These are phyloP conservation scores for Colletotrichum ledebouriae DNA, from an alignment of 2,329 filamentous ascomycete genomes.

Conservation along the genomic window DNA sequence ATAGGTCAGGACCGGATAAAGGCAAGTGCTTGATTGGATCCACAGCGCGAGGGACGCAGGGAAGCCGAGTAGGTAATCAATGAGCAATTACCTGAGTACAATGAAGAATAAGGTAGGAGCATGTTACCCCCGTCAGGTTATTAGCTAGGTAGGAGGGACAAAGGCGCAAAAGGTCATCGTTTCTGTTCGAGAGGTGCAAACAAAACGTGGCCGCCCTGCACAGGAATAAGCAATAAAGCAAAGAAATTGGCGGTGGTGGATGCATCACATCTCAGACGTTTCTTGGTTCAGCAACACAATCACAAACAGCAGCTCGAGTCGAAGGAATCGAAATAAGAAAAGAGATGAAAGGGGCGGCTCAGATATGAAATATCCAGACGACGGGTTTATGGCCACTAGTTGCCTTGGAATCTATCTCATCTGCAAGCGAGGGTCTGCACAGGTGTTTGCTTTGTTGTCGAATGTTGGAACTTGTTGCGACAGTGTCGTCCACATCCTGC, in stretches of 20 bases:
- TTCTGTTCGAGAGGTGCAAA: constrained; percentile 10
- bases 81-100: neutral
- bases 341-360: constrained; percentile 31
- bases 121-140: neutral
- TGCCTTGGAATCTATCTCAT: neutral
- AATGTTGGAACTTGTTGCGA: neutral
- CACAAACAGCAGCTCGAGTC: constrained; percentile 5
- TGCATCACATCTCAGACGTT: constrained; percentile 38
- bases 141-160: neutral
- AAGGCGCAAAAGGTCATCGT: constrained; percentile 7
- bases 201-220: constrained; percentile 33
- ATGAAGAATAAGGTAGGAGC: constrained; percentile 15
- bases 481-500: neutral
- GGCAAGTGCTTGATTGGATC: constrained; percentile 12
- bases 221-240: constrained; percentile 12
- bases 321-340: constrained; percentile 27
- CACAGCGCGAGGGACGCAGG: constrained; percentile 15
- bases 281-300: constrained; percentile 14
- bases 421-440: too few relatives aligned
- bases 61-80: neutral
- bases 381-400: neutral
- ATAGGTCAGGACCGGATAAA: neutral
- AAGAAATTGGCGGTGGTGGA: constrained; percentile 15
- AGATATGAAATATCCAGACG: constrained; percentile 15
- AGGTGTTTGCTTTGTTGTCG: neutral